These are phyloP conservation scores for Exophiala oligosperma DNA, from an alignment of 2,329 filamentous ascomycete genomes.

Conservation along the genomic window DNA sequence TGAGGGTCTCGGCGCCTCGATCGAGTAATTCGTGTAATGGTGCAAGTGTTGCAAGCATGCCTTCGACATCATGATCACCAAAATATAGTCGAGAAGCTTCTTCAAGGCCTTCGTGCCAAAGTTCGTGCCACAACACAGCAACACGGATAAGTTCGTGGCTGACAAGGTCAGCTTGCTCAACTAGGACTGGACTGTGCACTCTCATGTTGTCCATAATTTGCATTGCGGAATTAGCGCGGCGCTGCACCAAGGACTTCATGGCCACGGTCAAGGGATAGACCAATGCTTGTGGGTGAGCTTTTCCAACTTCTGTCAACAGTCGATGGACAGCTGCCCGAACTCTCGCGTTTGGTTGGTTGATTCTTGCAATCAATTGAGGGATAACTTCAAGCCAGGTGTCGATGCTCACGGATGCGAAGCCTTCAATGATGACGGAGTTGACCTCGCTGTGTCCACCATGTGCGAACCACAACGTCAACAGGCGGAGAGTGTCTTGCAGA, in stretches of 20 bases:
- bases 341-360: conserved; percentile 89
- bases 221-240: conserved; percentile 81
- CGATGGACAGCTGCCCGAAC: conserved; percentile 92
- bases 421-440: conserved; percentile 82
- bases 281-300: conserved; percentile 90
- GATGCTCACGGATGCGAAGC: conserved; percentile 86
- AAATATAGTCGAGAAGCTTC: conserved; percentile 97
- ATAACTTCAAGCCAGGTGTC: conserved; percentile 99
- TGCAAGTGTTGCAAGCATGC: conserved; percentile 89
- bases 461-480: conserved; percentile 94
- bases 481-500: conserved; percentile 86
- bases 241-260: conserved; percentile 89
- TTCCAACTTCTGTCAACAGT: conserved; percentile 85
- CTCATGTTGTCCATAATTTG: conserved; percentile 99
- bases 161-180: conserved; percentile 92
- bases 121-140: conserved; percentile 96
- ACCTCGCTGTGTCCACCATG: conserved; percentile 89
- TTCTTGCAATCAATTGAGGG: conserved; percentile 92
- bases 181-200: conserved; percentile 85
- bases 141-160: conserved; percentile 97
- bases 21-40: conserved; percentile 91
- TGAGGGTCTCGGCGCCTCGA: conserved; percentile 84
- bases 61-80: conserved; percentile 94
- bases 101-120: conserved; percentile 97
- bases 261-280: conserved; percentile 97